A percentile compares a stretch with the other conserved stretches of the same genome.
phyloP scores from a whole-genome alignment of 495 filamentous ascomycete genomes.

The Tuber calosporum region DNA sequence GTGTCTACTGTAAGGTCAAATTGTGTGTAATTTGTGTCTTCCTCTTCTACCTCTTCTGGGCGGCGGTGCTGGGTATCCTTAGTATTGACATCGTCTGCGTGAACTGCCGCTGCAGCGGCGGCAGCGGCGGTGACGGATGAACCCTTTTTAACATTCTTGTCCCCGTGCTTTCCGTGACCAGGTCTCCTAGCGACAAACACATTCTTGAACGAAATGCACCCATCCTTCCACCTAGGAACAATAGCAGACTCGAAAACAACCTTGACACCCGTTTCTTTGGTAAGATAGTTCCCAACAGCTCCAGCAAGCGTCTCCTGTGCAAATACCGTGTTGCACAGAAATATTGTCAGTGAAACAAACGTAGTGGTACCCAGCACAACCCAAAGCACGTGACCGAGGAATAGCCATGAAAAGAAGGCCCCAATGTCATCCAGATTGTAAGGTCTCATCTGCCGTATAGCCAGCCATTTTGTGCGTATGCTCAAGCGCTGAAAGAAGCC shows the following conservation, averaged over 20 bases:
- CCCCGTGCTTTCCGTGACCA: constrained; percentile 54
- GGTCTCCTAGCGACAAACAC: constrained; percentile 91
- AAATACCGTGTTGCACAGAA: constrained; percentile 90
- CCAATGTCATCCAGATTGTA: constrained; percentile 94
- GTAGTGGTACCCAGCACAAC: constrained; percentile 91
- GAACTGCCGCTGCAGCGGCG: constrained; percentile 68
- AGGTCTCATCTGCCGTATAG: constrained; percentile 86
- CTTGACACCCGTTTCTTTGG: constrained; percentile 86
- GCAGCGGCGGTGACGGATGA: constrained; percentile 79
- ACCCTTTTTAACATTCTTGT: constrained; percentile 77
- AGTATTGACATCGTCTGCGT: constrained; percentile 45
- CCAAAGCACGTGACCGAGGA: constrained; percentile 91
- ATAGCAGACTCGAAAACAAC: constrained; percentile 97
- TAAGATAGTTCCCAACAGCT: constrained; percentile 92
- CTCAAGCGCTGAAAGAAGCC: constrained; percentile 88
- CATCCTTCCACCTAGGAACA: constrained; percentile 87
- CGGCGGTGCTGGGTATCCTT: constrained; percentile 20
- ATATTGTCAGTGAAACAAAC: constrained; percentile 84
- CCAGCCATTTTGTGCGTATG: constrained; percentile 95
- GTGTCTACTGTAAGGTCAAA: constrained; percentile 93
- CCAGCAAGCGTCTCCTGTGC: constrained; percentile 92
- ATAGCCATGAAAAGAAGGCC: constrained; percentile 89
- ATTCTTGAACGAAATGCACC: constrained; percentile 92
- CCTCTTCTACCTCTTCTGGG: constrained; percentile 51
- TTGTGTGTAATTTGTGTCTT: constrained; percentile 94